Conservation (phyloP, 2,329 filamentous ascomycete species). For the Penicillium polonicum region DNA sequence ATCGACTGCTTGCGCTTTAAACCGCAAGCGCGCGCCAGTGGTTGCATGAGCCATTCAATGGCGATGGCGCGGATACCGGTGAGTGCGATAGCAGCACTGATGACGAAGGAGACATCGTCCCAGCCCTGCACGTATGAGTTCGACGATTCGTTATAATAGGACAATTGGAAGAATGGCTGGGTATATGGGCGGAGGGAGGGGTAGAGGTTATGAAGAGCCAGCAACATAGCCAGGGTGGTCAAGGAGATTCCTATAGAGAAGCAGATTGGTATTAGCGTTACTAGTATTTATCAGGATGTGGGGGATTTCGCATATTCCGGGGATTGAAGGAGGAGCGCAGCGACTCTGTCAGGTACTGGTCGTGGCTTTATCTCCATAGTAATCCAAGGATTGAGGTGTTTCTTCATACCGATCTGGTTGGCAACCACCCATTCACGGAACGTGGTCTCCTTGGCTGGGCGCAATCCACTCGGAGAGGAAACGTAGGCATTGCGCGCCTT, state of each 20-base stretch:
- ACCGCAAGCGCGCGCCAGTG: constrained; percentile 70
- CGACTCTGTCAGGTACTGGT: neutral
- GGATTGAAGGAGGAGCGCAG: neutral
- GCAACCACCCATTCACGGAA: constrained; percentile 65
- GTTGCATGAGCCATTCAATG: constrained; percentile 85
- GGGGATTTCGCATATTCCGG: constrained; percentile 4
- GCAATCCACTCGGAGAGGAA: constrained; percentile 30
- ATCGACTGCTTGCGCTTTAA: constrained; percentile 75
- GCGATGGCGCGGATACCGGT: constrained; percentile 78
- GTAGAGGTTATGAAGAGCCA: constrained; percentile 77
- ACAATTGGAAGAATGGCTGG: constrained; percentile 83
- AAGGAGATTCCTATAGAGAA: constrained; percentile 68
- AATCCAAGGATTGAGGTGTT: constrained; percentile 1
- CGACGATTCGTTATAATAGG: constrained; percentile 71
- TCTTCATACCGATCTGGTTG: constrained; percentile 72
- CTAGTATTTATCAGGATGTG: constrained; percentile 7
- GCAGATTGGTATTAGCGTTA: constrained; percentile 19
- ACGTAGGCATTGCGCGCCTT: constrained; percentile 44
- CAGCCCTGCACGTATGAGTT: constrained; percentile 72
- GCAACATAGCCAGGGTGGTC: constrained; percentile 79
- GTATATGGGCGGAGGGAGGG: constrained; percentile 76
- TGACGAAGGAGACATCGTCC: constrained; percentile 76
- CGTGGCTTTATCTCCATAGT: neutral
- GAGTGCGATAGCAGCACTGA: constrained; percentile 77
- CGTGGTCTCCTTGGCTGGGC: constrained; percentile 39